phyloP scores from a whole-genome alignment of 163 green algal species.

The Scenedesmus sp. region DNA sequence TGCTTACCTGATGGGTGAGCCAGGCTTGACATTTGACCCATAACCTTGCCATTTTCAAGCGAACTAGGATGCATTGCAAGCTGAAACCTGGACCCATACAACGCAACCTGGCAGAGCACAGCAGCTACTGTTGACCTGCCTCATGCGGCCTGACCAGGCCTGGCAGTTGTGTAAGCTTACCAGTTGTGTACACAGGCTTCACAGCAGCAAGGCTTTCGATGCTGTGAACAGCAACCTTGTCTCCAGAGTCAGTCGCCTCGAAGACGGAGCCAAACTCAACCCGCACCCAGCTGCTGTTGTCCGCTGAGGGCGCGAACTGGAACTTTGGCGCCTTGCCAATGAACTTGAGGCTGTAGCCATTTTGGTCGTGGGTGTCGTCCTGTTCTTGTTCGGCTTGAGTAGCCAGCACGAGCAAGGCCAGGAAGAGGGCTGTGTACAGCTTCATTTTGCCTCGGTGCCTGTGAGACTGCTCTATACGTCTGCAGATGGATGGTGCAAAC shows the following conservation, averaged over 20 bases:
- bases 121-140: neutral
- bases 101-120: neutral
- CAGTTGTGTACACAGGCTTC: neutral
- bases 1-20: too few relatives aligned
- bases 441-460: neutral
- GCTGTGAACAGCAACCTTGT: neutral
- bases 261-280: slow-evolving; percentile 1
- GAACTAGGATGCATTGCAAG: too few relatives aligned
- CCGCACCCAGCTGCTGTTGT: slow-evolving; percentile 6
- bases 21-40: too few relatives aligned
- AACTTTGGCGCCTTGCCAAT: neutral
- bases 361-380: neutral
- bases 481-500: too few relatives aligned
- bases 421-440: neutral
- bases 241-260: neutral
- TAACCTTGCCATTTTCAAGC: too few relatives aligned
- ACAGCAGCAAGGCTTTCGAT: neutral
- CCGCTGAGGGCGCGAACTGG: neutral
- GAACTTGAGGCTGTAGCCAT: neutral
- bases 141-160: neutral
- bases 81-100: neutral
- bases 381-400: neutral
- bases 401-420: neutral
- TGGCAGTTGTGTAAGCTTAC: neutral
- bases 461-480: neutral